Percentiles rank a stretch among this genome's conserved stretches.
These are phyloP conservation scores for Cryptococcus neoformans DNA, from an alignment of 1,284 basidiomycete genomes.

Conservation along the genomic window DNA sequence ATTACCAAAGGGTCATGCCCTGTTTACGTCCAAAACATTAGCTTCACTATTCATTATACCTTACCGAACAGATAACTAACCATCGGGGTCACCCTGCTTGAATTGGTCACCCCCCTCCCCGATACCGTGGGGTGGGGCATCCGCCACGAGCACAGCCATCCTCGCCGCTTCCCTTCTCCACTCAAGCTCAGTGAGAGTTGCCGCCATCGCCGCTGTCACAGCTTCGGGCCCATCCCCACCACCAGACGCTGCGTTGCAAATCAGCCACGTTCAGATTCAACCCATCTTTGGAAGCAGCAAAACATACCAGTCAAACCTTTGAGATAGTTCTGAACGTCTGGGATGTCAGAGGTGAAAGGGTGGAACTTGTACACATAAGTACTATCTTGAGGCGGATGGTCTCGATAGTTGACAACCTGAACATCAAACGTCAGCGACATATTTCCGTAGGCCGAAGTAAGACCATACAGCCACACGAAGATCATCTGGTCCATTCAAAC, in stretches of 20 bases:
- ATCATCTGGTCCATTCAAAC: slow-evolving; percentile 79
- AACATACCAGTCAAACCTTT: slow-evolving; percentile 51
- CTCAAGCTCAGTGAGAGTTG: slow-evolving; percentile 74
- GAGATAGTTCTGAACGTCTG: slow-evolving; percentile 79
- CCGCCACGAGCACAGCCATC: slow-evolving; percentile 94
- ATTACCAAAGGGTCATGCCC: slow-evolving; percentile 84
- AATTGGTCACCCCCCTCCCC: slow-evolving; percentile 57
- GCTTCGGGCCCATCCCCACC: slow-evolving; percentile 98
- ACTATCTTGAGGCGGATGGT: slow-evolving; percentile 94
- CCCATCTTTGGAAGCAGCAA: neutral
- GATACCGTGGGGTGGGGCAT: slow-evolving; percentile 88
- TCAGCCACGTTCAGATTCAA: neutral
- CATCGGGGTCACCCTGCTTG: slow-evolving; percentile 87
- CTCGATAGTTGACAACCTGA: slow-evolving; percentile 72
- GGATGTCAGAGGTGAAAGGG: slow-evolving; percentile 89
- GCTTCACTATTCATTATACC: slow-evolving; percentile 3
- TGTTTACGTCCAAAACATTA: slow-evolving; percentile 2
- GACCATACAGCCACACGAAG: slow-evolving; percentile 73
- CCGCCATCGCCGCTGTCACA: slow-evolving; percentile 88
- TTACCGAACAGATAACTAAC: slow-evolving; percentile 15
- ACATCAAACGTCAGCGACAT: neutral
- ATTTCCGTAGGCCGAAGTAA: neutral
- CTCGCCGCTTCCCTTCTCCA: slow-evolving; percentile 89
- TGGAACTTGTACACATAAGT: slow-evolving; percentile 91
- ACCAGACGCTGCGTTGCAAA: slow-evolving; percentile 71